Evolutionary conservation across 345 rosid species (phyloP).

Genomic region (Brassica nigra): DNA sequence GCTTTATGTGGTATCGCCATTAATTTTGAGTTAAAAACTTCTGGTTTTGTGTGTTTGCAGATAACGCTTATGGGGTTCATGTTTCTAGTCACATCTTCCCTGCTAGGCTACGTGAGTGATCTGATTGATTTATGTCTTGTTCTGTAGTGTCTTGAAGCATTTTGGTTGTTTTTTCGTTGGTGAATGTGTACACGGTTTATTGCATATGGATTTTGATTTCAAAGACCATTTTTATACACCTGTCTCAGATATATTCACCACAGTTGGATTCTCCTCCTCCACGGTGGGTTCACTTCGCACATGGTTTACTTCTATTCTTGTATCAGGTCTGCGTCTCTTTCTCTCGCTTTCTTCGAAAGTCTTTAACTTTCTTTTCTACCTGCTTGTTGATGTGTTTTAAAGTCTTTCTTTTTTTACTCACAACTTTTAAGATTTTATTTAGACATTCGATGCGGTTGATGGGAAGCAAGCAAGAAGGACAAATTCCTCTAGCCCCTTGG

Average conservation of each 20-base stretch:
- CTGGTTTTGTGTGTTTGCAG: slow-evolving; percentile 44
- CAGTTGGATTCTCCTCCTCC: slow-evolving; percentile 89
- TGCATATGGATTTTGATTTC: neutral
- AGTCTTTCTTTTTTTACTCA: neutral
- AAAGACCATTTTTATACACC: slow-evolving; percentile 13
- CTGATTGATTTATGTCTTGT: slow-evolving; percentile 16
- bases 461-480: slow-evolving; percentile 99
- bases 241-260: slow-evolving; percentile 44
- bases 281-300: slow-evolving; percentile 96
- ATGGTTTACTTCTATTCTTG: slow-evolving; percentile 88
- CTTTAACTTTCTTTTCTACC: neutral
- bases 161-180: slow-evolving; percentile 1
- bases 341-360: neutral
- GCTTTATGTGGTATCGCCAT: neutral
- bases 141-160: neutral
- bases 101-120: slow-evolving; percentile 85
- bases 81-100: slow-evolving; percentile 78
- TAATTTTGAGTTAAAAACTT: neutral
- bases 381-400: slow-evolving; percentile 1
- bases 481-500: slow-evolving; percentile 89
- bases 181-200: neutral
- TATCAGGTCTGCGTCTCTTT: slow-evolving; percentile 68
- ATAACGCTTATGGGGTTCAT: slow-evolving; percentile 92
- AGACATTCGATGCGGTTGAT: slow-evolving; percentile 99
- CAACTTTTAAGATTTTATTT: neutral